Evolutionary conservation across 352 stramenopile genomes (phyloP).

Genomic region (Globisporangium ultimum): DNA sequence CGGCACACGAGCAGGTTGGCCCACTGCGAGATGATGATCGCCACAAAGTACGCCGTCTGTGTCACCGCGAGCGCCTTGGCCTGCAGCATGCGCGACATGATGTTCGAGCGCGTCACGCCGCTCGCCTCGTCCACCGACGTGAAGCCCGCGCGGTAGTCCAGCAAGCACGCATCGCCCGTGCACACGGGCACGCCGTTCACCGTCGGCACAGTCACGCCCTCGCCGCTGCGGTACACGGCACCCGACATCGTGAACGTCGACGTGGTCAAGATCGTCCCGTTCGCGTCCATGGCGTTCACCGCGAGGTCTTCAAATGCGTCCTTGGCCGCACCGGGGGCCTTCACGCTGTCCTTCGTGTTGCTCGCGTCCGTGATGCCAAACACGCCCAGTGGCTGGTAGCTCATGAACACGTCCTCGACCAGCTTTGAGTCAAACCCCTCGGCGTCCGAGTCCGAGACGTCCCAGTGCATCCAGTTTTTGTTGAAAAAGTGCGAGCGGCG

Average conservation of each 20-base stretch:
- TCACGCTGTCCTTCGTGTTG: slow-evolving; percentile 20
- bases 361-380: slow-evolving; percentile 31
- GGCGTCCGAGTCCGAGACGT: slow-evolving; percentile 34
- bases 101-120: slow-evolving; percentile 40
- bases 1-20: slow-evolving; percentile 86
- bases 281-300: slow-evolving; percentile 15
- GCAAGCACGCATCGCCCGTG: slow-evolving; percentile 32
- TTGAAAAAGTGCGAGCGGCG: slow-evolving; percentile 69
- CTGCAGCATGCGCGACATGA: slow-evolving; percentile 74
- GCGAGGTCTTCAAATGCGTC: slow-evolving; percentile 18
- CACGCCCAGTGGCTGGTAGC: slow-evolving; percentile 53
- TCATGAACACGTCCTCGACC: slow-evolving; percentile 36
- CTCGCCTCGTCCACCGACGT: slow-evolving; percentile 23
- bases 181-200: slow-evolving; percentile 19
- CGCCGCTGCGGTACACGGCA: slow-evolving; percentile 16
- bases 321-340: slow-evolving; percentile 18
- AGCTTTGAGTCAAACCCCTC: slow-evolving; percentile 38
- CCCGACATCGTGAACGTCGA: slow-evolving; percentile 22
- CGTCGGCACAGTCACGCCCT: slow-evolving; percentile 10
- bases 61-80: slow-evolving; percentile 68
- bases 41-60: slow-evolving; percentile 79
- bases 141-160: slow-evolving; percentile 41
- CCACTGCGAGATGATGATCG: slow-evolving; percentile 81
- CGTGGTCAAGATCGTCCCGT: slow-evolving; percentile 18
- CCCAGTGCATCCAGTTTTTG: slow-evolving; percentile 56